Evolutionary conservation across 2,329 filamentous ascomycete genomes (phyloP).

Genomic region (Pseudogymnoascus sp.): DNA sequence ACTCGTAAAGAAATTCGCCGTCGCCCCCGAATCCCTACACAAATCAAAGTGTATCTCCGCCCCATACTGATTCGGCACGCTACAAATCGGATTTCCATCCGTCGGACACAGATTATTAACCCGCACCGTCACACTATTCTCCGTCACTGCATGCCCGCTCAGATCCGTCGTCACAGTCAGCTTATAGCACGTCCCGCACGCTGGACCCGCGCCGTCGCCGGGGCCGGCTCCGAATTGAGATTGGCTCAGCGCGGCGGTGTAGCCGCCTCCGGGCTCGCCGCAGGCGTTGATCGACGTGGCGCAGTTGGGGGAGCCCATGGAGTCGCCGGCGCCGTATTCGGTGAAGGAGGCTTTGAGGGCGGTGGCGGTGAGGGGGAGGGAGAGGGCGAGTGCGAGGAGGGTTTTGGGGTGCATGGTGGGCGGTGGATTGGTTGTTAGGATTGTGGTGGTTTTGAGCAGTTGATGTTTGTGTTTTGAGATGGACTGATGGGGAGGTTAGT

Average conservation of each 20-base stretch:
- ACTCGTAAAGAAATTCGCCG: not conserved
- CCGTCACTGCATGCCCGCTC: not conserved
- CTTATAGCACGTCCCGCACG: constrained; percentile 10
- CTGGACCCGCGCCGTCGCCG: constrained; percentile 4
- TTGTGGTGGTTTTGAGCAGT: not conserved
- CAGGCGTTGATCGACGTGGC: constrained; percentile 14
- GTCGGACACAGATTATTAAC: not conserved
- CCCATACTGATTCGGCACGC: not conserved
- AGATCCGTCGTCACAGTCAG: constrained; percentile 12
- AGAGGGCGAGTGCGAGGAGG: not conserved
- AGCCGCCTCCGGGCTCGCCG: constrained; percentile 11
- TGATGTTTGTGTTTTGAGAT: not conserved
- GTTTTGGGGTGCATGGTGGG: not conserved
- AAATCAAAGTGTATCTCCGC: not conserved
- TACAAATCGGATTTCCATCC: not conserved
- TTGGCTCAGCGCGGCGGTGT: constrained; percentile 8
- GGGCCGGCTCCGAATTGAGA: constrained; percentile 11
- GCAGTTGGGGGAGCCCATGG: constrained; percentile 5
- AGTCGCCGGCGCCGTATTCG: constrained; percentile 3
- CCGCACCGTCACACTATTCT: not conserved
- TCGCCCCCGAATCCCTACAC: not conserved
- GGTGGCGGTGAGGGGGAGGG: not conserved
- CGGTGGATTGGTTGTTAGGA: not conserved
- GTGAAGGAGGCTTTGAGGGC: constrained; percentile 9
- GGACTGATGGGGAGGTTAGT: not conserved